Evolutionary conservation across 257 asterid genomes (phyloP).

Genomic region (Plantago major): DNA sequence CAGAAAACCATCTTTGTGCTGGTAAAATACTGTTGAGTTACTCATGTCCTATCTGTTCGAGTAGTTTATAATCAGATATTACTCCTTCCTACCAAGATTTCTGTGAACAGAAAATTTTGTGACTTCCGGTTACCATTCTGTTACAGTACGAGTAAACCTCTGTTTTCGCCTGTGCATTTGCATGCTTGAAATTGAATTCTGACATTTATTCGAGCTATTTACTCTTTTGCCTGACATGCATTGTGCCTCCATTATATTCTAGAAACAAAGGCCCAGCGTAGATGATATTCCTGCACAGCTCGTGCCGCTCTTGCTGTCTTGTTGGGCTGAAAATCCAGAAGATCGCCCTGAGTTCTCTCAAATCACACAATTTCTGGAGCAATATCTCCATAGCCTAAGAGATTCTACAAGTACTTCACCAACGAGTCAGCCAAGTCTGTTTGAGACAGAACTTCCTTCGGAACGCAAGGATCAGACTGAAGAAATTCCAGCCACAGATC

Average conservation of each 20-base stretch:
- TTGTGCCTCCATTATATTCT: conserved; percentile 9
- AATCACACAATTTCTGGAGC: conserved; percentile 34
- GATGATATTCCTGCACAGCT: conserved; percentile 47
- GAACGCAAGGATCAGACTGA: conserved; percentile 18
- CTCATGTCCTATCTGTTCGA: too few species aligned
- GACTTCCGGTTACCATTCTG: not conserved
- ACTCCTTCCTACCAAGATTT: too few species aligned
- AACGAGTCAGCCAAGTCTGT: conserved; percentile 5
- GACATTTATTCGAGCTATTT: not conserved
- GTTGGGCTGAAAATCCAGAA: conserved; percentile 59
- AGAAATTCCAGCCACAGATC: conserved; percentile 30
- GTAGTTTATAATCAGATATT: too few species aligned
- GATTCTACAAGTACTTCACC: conserved; percentile 9
- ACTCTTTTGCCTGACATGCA: conserved; percentile 1
- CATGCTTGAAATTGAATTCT: not conserved
- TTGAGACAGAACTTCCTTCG: conserved; percentile 21
- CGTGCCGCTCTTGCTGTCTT: conserved; percentile 41
- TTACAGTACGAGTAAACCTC: not conserved
- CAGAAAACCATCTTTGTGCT: too few species aligned
- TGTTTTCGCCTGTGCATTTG: not conserved
- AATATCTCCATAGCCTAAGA: conserved; percentile 25
- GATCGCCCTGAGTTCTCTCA: conserved; percentile 57
- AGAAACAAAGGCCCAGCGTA: conserved; percentile 56
- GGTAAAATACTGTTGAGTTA: too few species aligned
- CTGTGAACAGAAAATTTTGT: too few species aligned